Percentiles rank a stretch among this genome's conserved stretches.
Conservation (phyloP, 106 monocot genomes). For the Dendrobium nobile region DNA sequence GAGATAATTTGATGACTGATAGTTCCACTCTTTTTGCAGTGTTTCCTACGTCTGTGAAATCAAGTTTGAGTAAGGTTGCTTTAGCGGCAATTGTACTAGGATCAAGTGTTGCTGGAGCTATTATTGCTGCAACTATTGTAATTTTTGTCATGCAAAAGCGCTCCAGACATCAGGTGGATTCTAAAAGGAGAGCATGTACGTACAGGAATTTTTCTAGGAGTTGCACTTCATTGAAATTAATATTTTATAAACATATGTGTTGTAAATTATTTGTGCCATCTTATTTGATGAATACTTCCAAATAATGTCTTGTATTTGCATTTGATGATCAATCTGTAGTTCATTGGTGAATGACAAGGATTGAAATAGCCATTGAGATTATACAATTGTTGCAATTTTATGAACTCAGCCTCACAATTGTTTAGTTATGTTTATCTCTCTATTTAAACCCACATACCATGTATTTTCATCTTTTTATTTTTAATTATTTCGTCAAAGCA, state of each 20-base stretch:
- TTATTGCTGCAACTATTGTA: slow-evolving; percentile 23
- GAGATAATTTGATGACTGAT: neutral
- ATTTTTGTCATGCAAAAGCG: slow-evolving; percentile 35
- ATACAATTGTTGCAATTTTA: too few species aligned
- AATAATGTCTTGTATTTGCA: neutral
- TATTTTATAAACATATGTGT: neutral
- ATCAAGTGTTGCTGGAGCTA: slow-evolving; percentile 20
- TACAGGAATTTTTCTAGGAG: neutral
- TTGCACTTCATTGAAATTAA: neutral
- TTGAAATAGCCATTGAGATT: neutral
- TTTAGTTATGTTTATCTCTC: too few species aligned
- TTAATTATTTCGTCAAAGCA: too few species aligned
- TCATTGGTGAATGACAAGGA: neutral
- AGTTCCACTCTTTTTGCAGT: slow-evolving; percentile 19
- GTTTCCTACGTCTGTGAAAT: slow-evolving; percentile 12
- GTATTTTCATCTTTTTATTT: too few species aligned
- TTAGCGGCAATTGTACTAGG: slow-evolving; percentile 42
- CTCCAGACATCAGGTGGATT: slow-evolving; percentile 14
- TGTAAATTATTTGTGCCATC: neutral
- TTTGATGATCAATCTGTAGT: neutral
- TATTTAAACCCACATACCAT: too few species aligned
- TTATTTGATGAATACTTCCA: too few species aligned
- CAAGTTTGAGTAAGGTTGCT: slow-evolving; percentile 38
- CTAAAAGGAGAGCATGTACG: slow-evolving; percentile 43
- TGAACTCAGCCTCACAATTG: too few species aligned